These are phyloP conservation scores for Paratinospora sagittata DNA, from an alignment of 164 flowering plant genomes.

Conservation along the genomic window DNA sequence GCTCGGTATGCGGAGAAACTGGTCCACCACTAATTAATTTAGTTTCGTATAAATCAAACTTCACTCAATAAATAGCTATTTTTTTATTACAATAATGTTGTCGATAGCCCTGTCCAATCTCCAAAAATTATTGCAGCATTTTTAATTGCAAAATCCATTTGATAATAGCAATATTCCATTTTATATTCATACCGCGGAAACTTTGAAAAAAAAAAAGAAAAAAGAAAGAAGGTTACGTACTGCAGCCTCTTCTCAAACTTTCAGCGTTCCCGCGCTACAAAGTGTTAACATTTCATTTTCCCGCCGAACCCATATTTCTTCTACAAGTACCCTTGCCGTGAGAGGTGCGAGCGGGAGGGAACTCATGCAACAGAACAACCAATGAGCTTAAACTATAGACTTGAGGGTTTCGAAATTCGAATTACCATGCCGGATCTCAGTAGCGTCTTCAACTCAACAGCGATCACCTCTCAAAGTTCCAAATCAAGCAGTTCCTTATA, in stretches of 20 bases:
- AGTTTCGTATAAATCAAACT: no score
- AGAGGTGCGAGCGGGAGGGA: background rate
- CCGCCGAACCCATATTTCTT: slow-evolving; percentile 12
- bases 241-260: background rate
- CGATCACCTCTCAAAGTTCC: slow-evolving; percentile 21
- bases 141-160: no score
- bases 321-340: background rate
- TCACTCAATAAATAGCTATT: no score
- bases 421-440: slow-evolving; percentile 27
- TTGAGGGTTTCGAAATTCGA: background rate
- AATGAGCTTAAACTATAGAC: background rate
- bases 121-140: no score
- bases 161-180: no score
- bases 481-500: slow-evolving; percentile 3
- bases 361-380: background rate
- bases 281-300: slow-evolving; percentile 12
- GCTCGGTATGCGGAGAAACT: no score
- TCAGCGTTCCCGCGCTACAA: background rate
- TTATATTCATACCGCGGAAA: no score
- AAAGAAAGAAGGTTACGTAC: no score
- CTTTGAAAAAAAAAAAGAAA: no score
- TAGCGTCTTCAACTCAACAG: slow-evolving; percentile 24
- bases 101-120: no score
- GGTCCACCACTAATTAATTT: no score
- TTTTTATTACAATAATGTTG: no score